Evolutionary conservation across 257 asterid species (phyloP).

Genomic region (Solanum infundibuliforme): DNA sequence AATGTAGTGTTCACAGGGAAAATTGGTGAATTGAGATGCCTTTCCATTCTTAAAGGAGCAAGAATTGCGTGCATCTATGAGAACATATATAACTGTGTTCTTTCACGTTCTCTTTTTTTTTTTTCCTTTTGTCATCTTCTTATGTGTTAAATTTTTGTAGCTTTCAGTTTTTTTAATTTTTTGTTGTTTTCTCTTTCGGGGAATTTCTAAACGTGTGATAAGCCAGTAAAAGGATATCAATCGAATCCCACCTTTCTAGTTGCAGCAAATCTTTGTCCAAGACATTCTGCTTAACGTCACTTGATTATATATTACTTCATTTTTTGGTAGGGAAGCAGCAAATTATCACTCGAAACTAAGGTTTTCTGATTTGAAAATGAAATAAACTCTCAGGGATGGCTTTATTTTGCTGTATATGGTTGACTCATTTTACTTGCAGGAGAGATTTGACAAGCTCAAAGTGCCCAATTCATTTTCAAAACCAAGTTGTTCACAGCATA

Average conservation of each 20-base stretch:
- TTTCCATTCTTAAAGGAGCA: not conserved
- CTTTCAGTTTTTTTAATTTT: not conserved
- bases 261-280: not conserved
- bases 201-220: not conserved
- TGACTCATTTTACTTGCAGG: slow-evolving; percentile 28
- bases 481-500: slow-evolving; percentile 12
- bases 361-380: not conserved
- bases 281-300: not conserved
- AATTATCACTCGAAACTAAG: not conserved
- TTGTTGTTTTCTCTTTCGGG: not conserved
- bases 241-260: not conserved
- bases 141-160: not conserved
- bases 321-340: not conserved
- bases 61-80: not conserved
- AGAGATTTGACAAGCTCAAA: slow-evolving; percentile 19
- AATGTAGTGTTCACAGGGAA: not conserved
- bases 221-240: not conserved
- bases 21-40: not conserved
- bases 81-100: not conserved
- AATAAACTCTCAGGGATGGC: not conserved
- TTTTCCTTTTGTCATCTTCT: not conserved
- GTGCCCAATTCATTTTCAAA: slow-evolving; percentile 11
- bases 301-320: not conserved
- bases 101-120: not conserved
- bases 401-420: not conserved